Conservation (phyloP, 2,329 filamentous ascomycete species). For the Cercospora canescens region DNA sequence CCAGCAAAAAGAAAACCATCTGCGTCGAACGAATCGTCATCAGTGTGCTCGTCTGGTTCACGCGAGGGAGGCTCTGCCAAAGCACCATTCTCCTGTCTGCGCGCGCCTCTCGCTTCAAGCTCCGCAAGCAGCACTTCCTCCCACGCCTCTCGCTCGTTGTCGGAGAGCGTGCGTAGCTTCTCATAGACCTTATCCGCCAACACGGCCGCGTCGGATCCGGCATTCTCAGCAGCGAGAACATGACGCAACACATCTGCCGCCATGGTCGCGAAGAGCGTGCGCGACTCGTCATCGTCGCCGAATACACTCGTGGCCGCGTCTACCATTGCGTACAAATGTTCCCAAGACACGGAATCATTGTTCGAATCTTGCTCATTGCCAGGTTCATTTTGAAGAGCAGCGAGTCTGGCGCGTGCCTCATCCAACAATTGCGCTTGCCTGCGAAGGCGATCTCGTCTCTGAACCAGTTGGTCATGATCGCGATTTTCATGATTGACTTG, state of each 20-base stretch:
- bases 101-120: conserved; percentile 10
- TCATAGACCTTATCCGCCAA: conserved; percentile 27
- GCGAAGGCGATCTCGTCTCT: conserved; percentile 26
- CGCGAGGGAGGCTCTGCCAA: neutral
- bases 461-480: conserved; percentile 33
- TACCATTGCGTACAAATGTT: conserved; percentile 27
- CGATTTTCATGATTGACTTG: conserved; percentile 27
- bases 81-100: neutral
- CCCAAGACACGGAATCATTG: conserved; percentile 25
- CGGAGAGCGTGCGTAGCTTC: conserved; percentile 25
- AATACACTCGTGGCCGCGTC: conserved; percentile 29
- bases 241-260: conserved; percentile 24
- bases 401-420: conserved; percentile 27
- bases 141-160: conserved; percentile 28
- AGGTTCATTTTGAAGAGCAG: conserved; percentile 27
- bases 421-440: conserved; percentile 33
- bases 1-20: neutral
- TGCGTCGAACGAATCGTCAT: neutral
- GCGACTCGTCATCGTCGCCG: conserved; percentile 15
- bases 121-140: conserved; percentile 27
- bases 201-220: conserved; percentile 17
- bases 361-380: conserved; percentile 13
- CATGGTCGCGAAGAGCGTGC: conserved; percentile 11
- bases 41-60: neutral
- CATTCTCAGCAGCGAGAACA: conserved; percentile 24